These are phyloP conservation scores for Anisodus tanguticus DNA, from an alignment of 257 asterid genomes.

Conservation along the genomic window DNA sequence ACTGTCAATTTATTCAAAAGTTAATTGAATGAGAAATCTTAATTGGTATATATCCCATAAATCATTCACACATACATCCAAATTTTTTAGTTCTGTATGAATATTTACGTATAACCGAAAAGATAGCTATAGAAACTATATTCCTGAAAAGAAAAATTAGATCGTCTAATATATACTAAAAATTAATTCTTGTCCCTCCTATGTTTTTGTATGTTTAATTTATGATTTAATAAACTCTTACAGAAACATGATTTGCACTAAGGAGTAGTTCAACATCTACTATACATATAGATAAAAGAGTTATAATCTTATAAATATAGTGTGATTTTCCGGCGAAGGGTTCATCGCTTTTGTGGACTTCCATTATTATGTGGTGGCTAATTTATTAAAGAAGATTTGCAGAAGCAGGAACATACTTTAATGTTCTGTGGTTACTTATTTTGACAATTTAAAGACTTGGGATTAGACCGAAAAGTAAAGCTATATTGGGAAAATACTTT, in stretches of 20 bases:
- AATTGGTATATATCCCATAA: background rate
- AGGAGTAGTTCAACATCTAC: too few species aligned
- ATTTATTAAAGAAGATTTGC: background rate
- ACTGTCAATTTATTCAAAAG: conserved; percentile 64
- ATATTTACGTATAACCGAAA: background rate
- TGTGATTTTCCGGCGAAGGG: too few species aligned
- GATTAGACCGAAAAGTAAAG: background rate
- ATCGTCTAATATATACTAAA: background rate
- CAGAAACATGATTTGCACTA: too few species aligned
- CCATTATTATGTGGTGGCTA: too few species aligned
- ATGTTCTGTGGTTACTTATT: background rate
- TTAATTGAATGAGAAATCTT: conserved; percentile 43
- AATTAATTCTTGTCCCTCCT: background rate
- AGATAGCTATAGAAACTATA: background rate
- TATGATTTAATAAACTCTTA: background rate
- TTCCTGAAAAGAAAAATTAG: background rate
- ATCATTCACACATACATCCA: background rate
- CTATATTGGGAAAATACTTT: background rate
- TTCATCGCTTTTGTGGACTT: too few species aligned
- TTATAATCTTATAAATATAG: too few species aligned
- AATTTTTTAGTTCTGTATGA: background rate
- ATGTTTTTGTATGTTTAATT: too few species aligned
- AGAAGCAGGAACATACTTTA: background rate
- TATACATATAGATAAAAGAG: background rate
- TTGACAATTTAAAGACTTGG: background rate